Percentiles rank a stretch among this genome's conserved stretches.
Evolutionary conservation across 495 filamentous ascomycete genomes (phyloP).

Genomic region (Pyronema domesticum): DNA sequence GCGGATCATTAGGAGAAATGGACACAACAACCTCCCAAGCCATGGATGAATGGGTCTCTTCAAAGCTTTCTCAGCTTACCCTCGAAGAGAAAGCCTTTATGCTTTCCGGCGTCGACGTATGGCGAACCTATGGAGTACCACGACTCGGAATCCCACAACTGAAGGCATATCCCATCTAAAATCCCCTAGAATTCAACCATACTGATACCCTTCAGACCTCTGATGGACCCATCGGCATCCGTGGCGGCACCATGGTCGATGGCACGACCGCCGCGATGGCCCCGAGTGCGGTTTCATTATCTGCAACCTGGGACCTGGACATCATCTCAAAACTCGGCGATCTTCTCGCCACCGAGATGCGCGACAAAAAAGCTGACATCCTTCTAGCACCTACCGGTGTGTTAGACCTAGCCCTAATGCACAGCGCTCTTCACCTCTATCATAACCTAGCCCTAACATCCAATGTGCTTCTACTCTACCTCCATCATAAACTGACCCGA

Average conservation of each 20-base stretch:
- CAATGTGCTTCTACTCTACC: no score
- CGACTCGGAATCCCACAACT: constrained; percentile 24
- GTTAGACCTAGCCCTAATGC: background rate
- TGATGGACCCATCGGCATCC: constrained; percentile 23
- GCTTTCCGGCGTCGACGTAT: constrained; percentile 24
- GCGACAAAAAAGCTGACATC: constrained; percentile 24
- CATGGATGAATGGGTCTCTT: constrained; percentile 16
- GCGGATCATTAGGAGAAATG: no score
- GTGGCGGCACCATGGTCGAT: constrained; percentile 24
- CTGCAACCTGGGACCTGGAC: constrained; percentile 23
- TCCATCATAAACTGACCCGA: constrained; percentile 1
- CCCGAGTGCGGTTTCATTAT: constrained; percentile 22
- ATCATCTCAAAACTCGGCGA: constrained; percentile 20
- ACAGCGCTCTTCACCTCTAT: background rate
- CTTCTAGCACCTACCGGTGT: constrained; percentile 22
- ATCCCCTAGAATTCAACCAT: background rate
- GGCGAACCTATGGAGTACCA: constrained; percentile 21
- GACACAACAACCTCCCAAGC: background rate
- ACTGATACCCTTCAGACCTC: constrained; percentile 13
- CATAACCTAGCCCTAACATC: background rate
- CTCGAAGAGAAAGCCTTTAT: constrained; percentile 22
- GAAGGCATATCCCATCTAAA: constrained; percentile 12
- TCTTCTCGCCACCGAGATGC: constrained; percentile 22
- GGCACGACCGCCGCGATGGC: constrained; percentile 24
- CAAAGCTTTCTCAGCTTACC: constrained; percentile 19